These are phyloP conservation scores for Talaromyces funiculosus DNA, from an alignment of 2,329 filamentous ascomycete genomes.

Conservation along the genomic window DNA sequence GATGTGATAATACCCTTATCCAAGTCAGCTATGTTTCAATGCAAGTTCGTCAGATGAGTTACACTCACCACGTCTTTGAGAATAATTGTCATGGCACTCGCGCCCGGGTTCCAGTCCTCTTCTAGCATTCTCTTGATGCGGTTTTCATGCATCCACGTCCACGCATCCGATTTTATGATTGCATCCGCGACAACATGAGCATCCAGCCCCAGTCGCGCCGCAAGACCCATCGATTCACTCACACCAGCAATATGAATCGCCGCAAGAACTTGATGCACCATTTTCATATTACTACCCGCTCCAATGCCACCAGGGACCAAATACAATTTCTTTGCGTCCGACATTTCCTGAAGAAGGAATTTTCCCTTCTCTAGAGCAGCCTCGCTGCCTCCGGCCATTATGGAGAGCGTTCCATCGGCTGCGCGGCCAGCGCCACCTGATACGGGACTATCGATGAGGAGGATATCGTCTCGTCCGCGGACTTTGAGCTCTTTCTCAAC, in stretches of 20 bases:
- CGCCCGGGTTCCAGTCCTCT: constrained; percentile 49
- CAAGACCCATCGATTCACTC: constrained; percentile 57
- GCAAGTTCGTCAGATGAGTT: neutral
- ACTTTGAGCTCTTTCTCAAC: constrained; percentile 54
- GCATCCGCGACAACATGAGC: constrained; percentile 37
- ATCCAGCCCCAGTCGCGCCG: constrained; percentile 52
- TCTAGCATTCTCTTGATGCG: constrained; percentile 52
- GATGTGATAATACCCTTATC: constrained; percentile 59
- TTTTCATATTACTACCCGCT: constrained; percentile 57
- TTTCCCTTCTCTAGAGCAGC: constrained; percentile 53
- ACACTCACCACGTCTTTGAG: constrained; percentile 49
- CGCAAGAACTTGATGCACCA: constrained; percentile 59
- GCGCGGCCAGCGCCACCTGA: constrained; percentile 65
- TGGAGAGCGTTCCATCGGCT: constrained; percentile 66
- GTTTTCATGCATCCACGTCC: constrained; percentile 60
- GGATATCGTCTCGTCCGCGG: constrained; percentile 56
- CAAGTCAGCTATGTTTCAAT: neutral
- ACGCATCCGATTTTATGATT: constrained; percentile 46
- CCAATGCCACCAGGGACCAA: constrained; percentile 57
- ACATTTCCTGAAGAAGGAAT: constrained; percentile 58
- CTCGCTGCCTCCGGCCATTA: constrained; percentile 63
- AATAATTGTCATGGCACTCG: constrained; percentile 57
- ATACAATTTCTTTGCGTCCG: constrained; percentile 55
- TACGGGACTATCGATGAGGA: constrained; percentile 66
- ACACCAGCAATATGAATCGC: constrained; percentile 58